Evolutionary conservation across 2,329 filamentous ascomycete genomes (phyloP).

Genomic region (Trichoderma harzianum): DNA sequence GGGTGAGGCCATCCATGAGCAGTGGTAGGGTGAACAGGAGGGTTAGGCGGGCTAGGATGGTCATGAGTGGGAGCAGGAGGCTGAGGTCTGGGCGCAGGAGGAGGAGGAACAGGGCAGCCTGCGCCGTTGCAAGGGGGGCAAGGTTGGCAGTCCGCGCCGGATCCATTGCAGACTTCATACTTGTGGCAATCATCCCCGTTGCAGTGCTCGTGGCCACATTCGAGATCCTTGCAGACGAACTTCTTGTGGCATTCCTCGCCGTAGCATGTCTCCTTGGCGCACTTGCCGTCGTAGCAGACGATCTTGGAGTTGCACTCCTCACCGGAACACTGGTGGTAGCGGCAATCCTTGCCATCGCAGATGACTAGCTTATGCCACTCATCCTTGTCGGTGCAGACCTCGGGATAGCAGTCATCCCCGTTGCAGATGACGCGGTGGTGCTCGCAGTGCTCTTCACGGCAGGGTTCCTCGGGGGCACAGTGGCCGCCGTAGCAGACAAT

Average conservation of each 20-base stretch:
- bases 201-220: conserved; percentile 32
- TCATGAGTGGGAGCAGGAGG: conserved; percentile 1
- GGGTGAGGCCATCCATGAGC: background rate
- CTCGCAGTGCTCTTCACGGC: conserved; percentile 27
- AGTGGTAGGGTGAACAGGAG: background rate
- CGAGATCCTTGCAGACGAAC: conserved; percentile 31
- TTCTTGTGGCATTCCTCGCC: conserved; percentile 33
- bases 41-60: background rate
- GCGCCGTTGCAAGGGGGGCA: conserved; percentile 22
- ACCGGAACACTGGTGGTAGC: conserved; percentile 25
- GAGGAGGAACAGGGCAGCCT: conserved; percentile 21
- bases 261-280: conserved; percentile 29
- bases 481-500: conserved; percentile 35
- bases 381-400: conserved; percentile 25
- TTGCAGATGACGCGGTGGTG: conserved; percentile 34
- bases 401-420: conserved; percentile 28
- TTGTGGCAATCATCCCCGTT: conserved; percentile 30
- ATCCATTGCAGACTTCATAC: conserved; percentile 27
- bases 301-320: conserved; percentile 32
- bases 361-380: conserved; percentile 31
- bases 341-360: conserved; percentile 30
- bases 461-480: conserved; percentile 31
- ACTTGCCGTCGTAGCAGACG: conserved; percentile 33
- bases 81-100: conserved; percentile 18
- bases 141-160: conserved; percentile 25